Conservation (phyloP, 371 early-diverging fungal species). For the Zychaea mexicana region DNA sequence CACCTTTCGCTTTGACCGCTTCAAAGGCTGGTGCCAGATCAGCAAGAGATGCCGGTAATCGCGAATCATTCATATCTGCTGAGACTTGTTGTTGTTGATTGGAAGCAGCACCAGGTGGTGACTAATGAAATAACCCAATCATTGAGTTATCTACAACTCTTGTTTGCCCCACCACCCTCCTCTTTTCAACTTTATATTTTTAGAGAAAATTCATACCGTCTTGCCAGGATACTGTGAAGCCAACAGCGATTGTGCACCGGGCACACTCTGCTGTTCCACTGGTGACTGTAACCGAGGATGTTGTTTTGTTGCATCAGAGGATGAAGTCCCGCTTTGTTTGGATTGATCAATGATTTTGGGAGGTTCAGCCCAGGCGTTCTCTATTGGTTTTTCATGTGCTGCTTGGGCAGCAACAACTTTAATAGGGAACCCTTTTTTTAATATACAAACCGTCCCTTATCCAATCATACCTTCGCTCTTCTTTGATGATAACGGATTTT, state of each 20-base stretch:
- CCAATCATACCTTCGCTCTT: no score
- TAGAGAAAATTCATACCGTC: conserved; percentile 9
- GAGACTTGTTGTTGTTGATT: conserved; percentile 4
- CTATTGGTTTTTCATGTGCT: conserved; percentile 3
- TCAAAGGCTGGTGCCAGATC: conserved; percentile 82
- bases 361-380: conserved; percentile 31
- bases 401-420: no score
- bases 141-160: neutral
- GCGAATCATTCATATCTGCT: conserved; percentile 47
- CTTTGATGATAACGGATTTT: conserved; percentile 8
- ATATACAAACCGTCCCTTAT: no score
- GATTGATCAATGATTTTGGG: conserved; percentile 30
- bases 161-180: neutral
- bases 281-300: conserved; percentile 19
- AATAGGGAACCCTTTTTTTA: no score
- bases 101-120: neutral
- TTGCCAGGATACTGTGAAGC: conserved; percentile 26
- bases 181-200: neutral
- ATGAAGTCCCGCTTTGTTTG: conserved; percentile 12
- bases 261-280: conserved; percentile 14
- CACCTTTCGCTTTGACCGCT: conserved; percentile 69
- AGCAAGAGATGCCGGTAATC: conserved; percentile 73
- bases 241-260: conserved; percentile 21
- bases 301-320: conserved; percentile 18
- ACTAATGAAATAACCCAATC: neutral